phyloP scores from a whole-genome alignment of 805 yeast genomes.

The Candida verbasci region DNA sequence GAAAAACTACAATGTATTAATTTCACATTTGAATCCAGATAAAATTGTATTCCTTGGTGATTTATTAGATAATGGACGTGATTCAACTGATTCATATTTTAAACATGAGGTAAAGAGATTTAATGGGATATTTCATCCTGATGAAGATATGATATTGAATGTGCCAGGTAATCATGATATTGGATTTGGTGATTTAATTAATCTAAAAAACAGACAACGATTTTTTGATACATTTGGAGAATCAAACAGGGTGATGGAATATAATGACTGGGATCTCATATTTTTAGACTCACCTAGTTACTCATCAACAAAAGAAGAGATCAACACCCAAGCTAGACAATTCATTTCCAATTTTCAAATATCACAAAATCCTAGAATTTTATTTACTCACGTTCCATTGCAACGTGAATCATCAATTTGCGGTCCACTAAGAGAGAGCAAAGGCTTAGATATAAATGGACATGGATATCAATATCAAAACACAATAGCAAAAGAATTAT shows the following conservation, averaged over 20 bases:
- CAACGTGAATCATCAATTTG: conserved; percentile 68
- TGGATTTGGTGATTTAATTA: conserved; percentile 76
- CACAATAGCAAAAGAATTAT: conserved; percentile 55
- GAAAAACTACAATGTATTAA: conserved; percentile 33
- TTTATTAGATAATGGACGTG: conserved; percentile 39
- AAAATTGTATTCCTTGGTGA: conserved; percentile 39
- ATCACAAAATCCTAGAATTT: conserved; percentile 48
- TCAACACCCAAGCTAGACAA: conserved; percentile 44
- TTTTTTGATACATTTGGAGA: conserved; percentile 29
- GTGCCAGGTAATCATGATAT: conserved; percentile 94
- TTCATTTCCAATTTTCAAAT: conserved; percentile 36
- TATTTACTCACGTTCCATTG: conserved; percentile 85
- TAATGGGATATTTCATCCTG: conserved; percentile 25
- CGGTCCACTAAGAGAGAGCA: conserved; percentile 74
- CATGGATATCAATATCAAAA: conserved; percentile 88
- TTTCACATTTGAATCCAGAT: conserved; percentile 29
- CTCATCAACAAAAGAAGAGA: conserved; percentile 47
- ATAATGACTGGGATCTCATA: conserved; percentile 29
- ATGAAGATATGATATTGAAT: conserved; percentile 25
- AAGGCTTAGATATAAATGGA: conserved; percentile 44
- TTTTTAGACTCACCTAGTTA: conserved; percentile 78
- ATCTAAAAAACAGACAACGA: conserved; percentile 31
- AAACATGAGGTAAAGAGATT: conserved; percentile 26
- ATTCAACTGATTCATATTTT: conserved; percentile 27
- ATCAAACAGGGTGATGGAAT: conserved; percentile 20